Evolutionary conservation across 2,329 filamentous ascomycete genomes (phyloP), one percentile per base, ranked within the genome.

Genomic region (Nothomitra cinnamomea): DNA sequence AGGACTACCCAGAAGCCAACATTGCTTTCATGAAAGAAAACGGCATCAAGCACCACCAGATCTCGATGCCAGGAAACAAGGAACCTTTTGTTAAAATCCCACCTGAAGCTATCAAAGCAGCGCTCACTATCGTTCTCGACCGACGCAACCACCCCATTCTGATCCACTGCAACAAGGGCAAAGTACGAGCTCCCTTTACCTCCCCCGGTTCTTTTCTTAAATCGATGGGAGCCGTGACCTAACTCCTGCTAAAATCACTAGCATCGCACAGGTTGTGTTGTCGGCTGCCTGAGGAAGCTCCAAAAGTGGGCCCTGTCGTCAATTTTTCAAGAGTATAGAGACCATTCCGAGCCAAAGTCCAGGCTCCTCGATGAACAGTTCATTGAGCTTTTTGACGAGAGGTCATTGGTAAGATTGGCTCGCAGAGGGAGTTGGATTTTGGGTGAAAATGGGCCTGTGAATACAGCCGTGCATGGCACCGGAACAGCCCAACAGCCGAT

Each of bases 81-180:
- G 88, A 89, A 51, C 67, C 71, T 24, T 65, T 72, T 60, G 73
- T 82, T 53, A 74, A 75, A 7, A 87, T 87, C 36, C 77, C 83
- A 0, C 64, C 78, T 6, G 66, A 72, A 45, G 79, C 80, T 24
- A 87, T 95, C 75, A 74, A 76, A 57, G 70, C 77, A 6, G 87
- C 90, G 47, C 73, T 94, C 22, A 71, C 77, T 12, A 70, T 90
- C 42, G 76, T 90, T 41, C 72, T 90, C 53, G 78, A 94, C 62
- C 75, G 75, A 50, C 68, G 73, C 35, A 87, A 94, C 57, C 81
- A 92, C 59, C 89, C 89, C 0, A 67, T 95, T 10, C 73, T 95
- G 40, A 77, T 95, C 48, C 89, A 95, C 66, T 95, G 89, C 74
- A 95, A 95, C 64, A 89, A 94, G 60, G 89, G 89, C 64, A 92